These are phyloP conservation scores for Phaseolus lunatus DNA, from an alignment of 306 rosid species.

Conservation along the genomic window DNA sequence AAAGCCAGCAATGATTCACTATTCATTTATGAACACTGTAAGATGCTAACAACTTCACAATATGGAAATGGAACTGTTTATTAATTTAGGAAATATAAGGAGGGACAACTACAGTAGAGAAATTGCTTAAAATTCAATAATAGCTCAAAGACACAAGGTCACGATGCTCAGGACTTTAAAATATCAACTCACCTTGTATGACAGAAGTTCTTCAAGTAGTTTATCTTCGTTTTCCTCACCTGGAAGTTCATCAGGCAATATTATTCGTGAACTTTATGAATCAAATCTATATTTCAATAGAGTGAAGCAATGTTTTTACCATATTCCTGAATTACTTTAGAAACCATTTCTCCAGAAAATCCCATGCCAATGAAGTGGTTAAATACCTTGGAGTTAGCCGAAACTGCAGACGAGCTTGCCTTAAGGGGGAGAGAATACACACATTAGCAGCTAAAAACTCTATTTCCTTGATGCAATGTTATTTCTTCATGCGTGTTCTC, in stretches of 20 bases:
- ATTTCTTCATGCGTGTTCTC: conserved; percentile 26
- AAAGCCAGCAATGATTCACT: conserved; percentile 14
- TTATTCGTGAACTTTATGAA: conserved; percentile 36
- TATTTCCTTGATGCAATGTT: not conserved
- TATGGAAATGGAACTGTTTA: not conserved
- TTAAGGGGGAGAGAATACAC: conserved; percentile 44
- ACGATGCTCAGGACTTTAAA: conserved; percentile 31
- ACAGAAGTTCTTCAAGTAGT: conserved; percentile 79
- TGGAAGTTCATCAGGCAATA: conserved; percentile 52
- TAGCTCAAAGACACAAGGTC: conserved; percentile 25
- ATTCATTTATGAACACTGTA: not conserved
- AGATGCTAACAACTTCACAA: conserved; percentile 8
- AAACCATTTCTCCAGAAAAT: conserved; percentile 71
- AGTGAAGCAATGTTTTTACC: conserved; percentile 61
- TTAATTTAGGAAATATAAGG: not conserved
- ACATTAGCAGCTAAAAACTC: conserved; percentile 41
- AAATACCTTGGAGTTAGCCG: conserved; percentile 70
- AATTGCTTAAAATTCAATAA: conserved; percentile 27
- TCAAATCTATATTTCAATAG: conserved; percentile 33
- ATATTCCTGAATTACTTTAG: conserved; percentile 75
- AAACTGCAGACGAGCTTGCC: conserved; percentile 75
- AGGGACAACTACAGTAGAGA: conserved; percentile 18
- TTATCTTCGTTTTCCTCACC: conserved; percentile 80
- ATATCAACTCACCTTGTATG: conserved; percentile 71
- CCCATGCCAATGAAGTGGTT: conserved; percentile 82